Evolutionary conservation across 2,329 filamentous ascomycete species (phyloP), one percentile per base, ranked within the genome.

Genomic region (Rhynchosporium agropyri): DNA sequence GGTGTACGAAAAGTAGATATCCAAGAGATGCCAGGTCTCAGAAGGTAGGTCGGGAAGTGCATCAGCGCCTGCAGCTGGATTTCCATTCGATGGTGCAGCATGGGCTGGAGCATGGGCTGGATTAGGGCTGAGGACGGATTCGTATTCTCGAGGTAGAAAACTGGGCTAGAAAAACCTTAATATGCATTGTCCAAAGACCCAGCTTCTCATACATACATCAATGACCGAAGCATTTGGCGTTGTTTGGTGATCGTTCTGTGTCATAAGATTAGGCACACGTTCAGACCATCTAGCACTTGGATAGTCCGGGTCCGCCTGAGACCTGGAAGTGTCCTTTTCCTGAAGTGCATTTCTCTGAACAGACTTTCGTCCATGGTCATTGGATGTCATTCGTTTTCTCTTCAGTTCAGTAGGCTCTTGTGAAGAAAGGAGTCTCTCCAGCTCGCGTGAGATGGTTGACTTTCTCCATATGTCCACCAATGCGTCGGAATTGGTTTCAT

Each of bases 1-100:
- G 0, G 87, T 90, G 69, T 90, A 91, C 1, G 88, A 84, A 64
- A 91, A 89, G 72, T 91, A 92, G 4, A 89, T 81, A 67, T 92
- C 88, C 45, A 92, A 77, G 3, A 92, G 79, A 63, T 72, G 69
- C 72, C 72, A 74, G 0, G 73, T 71, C 29, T 73, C 71, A 4
- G 71, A 70, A 15, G 72, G 73, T 15, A 74, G 66, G 26, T 72
- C 70, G 29, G 69, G 68, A 20, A 69, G 28, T 7, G 61, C 61
- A 10, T 64, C 63, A 3, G 58, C 15, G 28, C 8, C 56, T n/a
- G 61, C 48, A 43, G 48, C 36, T 33, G 63, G 62, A n/a, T 59
- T 64, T 2, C 63, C 63, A 13, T 45, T 55, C 31, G 63, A 63
- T 43, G 50, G 46, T n/a, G 59, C 46, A 38, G 12, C 51, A 63